Evolutionary conservation across 108 stramenopile species (phyloP), one percentile per base, ranked within the genome.

Genomic region (Pseudonitzschia multiseries): DNA sequence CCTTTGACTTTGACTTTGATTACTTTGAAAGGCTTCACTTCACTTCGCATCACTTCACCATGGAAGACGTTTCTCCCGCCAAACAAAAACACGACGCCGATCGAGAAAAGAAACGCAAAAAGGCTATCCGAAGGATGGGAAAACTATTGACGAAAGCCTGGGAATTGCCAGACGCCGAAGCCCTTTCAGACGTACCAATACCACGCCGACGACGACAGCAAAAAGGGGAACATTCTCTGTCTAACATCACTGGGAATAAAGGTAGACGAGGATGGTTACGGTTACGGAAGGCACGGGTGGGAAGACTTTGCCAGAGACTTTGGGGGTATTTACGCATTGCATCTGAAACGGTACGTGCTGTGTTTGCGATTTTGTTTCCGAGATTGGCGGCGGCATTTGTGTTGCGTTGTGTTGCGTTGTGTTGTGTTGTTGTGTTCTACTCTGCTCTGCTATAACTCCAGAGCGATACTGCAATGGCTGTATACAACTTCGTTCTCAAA

Each of bases 291-390:
- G 21, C 83, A 81, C 71, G 90, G 89, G 41, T 94, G 93, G 93
- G 90, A 91, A 73, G 68, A 82, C 53, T 94, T 91, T 81, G 89
- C 89, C 41, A 78, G 63, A 60, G 93, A 94, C 81, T 71, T 94
- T 62, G 93, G 93, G 40, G 79, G 83, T 48, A 88, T 94, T 20
- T 94, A 94, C 75, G 88, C 88, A 77, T 73, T 83, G 57, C 87
- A 89, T 50, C 84, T 91, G 52, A 69, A 71, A 57, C 81, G 87
- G 93, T 93, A 80, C 69, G 91, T 48, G 46, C 74, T 26, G 32
- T 9, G n/a, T n/a, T n/a, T n/a, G n/a, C n/a, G n/a, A n/a, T n/a
- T n/a, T n/a, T n/a, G n/a, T 41, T 26, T 9, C 43, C 36, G 36
- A 6, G 36, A 36, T 36, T 36, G 36, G 36, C 36, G 6, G 41